Percentiles rank a stretch among this genome's conserved stretches.
Conservation (phyloP, 495 filamentous ascomycete genomes). For the Xylona heveae region DNA sequence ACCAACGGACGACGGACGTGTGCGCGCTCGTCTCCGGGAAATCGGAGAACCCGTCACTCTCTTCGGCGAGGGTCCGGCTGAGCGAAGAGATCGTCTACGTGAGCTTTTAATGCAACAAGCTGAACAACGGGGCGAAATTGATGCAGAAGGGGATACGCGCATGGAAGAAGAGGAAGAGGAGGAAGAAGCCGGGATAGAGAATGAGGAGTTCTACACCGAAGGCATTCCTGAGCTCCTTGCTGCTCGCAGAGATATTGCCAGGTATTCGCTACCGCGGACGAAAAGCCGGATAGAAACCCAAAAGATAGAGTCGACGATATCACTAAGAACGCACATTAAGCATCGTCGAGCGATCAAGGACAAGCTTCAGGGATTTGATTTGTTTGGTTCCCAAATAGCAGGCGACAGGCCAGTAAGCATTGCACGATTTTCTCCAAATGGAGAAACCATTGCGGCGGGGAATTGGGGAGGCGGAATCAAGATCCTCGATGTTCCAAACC, state of each 20-base stretch:
- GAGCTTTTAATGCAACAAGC: constrained; percentile 54
- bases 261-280: constrained; percentile 67
- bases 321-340: constrained; percentile 71
- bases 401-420: constrained; percentile 81
- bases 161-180: constrained; percentile 14
- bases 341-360: constrained; percentile 81
- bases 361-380: constrained; percentile 56
- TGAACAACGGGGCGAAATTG: constrained; percentile 31
- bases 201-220: constrained; percentile 90
- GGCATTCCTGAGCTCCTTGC: constrained; percentile 53
- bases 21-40: constrained; percentile 59
- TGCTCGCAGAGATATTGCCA: constrained; percentile 62
- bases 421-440: constrained; percentile 72
- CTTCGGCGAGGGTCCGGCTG: constrained; percentile 77
- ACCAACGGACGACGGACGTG: constrained; percentile 80
- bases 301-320: constrained; percentile 58
- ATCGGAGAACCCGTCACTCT: constrained; percentile 83
- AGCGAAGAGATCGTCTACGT: constrained; percentile 71
- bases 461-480: constrained; percentile 83
- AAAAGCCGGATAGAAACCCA: constrained; percentile 55
- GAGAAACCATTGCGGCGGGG: constrained; percentile 64
- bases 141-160: constrained; percentile 20
- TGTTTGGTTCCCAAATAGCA: constrained; percentile 81
- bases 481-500: constrained; percentile 59
- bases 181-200: constrained; percentile 20